Evolutionary conservation across 1,284 basidiomycete species (phyloP), one percentile per base, ranked within the genome.

Genomic region (Melampsora larici-populina): DNA sequence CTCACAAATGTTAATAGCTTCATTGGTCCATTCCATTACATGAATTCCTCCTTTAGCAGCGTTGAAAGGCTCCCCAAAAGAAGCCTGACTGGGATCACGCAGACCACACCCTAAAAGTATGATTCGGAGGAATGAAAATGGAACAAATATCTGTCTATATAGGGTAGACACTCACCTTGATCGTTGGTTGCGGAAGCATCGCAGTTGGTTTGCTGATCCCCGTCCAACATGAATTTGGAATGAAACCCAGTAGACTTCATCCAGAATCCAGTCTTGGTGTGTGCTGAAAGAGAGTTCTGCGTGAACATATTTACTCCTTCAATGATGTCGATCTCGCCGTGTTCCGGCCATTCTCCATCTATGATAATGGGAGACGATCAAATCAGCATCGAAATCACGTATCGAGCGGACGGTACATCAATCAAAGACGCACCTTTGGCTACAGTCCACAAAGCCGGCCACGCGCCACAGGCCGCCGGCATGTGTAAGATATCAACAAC

Each of bases 381-480:
- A 15, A 24, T 60, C 29, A 31, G n/a, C 29, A 24, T 13, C n/a
- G 21, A 60, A 60, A 60, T 9, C 21, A 40, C 11, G 36, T 11
- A 24, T n/a, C 9, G n/a, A 24, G 9, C 8, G 21, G 9, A 24
- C 29, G 8, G n/a, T 21, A 24, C 24, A 31, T 11, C 21, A 2
- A n/a, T 9, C n/a, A 15, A 9, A 60, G 9, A 60, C 55, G n/a
- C 55, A 60, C 55, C 49, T 33, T 21, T 29, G 18, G 63, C 63
- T 8, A 85, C 85, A 3, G 87, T 87, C 87, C 83, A 81, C 81
- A 87, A 91, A 31, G 92, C 92, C 70, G 92, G 92, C 92, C 92
- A 94, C 51, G 89, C 87, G 66, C 88, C 88, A 83, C 91, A 92
- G 0, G 92, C 92, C 81, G 88, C 87, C 1, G 92, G 91, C 89